Conservation (phyloP, 1,139 yeast genomes). For the Suhomyces wounanorum region DNA sequence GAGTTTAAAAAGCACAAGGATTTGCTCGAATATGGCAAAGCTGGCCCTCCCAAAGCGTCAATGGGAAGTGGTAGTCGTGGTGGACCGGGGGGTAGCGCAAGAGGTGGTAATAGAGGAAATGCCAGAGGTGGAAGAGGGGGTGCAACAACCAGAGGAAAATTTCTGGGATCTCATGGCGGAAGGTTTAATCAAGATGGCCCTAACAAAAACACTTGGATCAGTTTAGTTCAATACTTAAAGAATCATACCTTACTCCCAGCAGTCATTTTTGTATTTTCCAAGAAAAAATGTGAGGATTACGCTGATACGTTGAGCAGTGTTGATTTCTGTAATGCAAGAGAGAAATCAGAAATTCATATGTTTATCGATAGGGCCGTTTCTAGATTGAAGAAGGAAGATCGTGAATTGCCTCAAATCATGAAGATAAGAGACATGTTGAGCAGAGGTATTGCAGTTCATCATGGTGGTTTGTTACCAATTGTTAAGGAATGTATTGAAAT, state of each 20-base stretch:
- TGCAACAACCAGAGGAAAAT: slow-evolving; percentile 29
- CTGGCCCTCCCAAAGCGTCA: slow-evolving; percentile 34
- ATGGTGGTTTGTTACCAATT: slow-evolving; percentile 93
- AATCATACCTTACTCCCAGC: slow-evolving; percentile 77
- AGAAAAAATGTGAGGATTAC: slow-evolving; percentile 89
- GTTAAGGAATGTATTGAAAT: slow-evolving; percentile 95
- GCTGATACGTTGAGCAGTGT: slow-evolving; percentile 75
- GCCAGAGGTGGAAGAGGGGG: slow-evolving; percentile 27
- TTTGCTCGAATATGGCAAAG: slow-evolving; percentile 44
- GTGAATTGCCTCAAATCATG: slow-evolving; percentile 88
- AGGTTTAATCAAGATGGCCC: slow-evolving; percentile 64
- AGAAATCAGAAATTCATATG: slow-evolving; percentile 89
- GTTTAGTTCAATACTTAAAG: slow-evolving; percentile 71
- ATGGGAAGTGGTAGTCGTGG: slow-evolving; percentile 49
- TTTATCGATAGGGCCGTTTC: slow-evolving; percentile 88
- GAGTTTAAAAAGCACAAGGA: slow-evolving; percentile 68
- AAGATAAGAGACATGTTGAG: slow-evolving; percentile 79
- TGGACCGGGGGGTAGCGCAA: slow-evolving; percentile 48
- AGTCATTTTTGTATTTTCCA: slow-evolving; percentile 90
- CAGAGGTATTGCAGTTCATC: slow-evolving; percentile 95
- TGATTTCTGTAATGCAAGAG: slow-evolving; percentile 80
- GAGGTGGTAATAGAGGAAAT: slow-evolving; percentile 42
- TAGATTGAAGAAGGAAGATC: slow-evolving; percentile 85
- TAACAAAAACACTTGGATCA: slow-evolving; percentile 74
- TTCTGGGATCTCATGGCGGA: slow-evolving; percentile 15